Conservation (phyloP, 2,329 filamentous ascomycete genomes). For the Arthroderma sp. region DNA sequence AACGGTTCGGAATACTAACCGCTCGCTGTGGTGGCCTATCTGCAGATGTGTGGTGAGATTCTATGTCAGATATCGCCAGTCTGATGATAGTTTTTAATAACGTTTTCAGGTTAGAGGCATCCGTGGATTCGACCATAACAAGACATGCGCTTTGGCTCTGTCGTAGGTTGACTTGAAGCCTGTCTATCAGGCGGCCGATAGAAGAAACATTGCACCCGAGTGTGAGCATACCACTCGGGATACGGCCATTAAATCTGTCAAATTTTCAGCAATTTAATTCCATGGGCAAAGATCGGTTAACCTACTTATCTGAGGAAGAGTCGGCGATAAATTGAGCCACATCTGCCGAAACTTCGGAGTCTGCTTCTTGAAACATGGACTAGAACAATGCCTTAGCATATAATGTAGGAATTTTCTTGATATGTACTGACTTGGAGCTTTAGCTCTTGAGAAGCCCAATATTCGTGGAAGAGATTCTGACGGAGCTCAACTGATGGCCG, state of each 20-base stretch:
- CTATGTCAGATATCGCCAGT: slow-evolving; percentile 24
- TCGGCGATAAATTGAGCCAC: slow-evolving; percentile 26
- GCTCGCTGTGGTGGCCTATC: too few relatives aligned
- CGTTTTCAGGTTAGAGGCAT: slow-evolving; percentile 34
- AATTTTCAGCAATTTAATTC: slow-evolving; percentile 7
- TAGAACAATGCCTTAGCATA: slow-evolving; percentile 4
- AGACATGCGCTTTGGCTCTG: slow-evolving; percentile 22
- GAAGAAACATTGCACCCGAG: slow-evolving; percentile 32
- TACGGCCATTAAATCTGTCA: slow-evolving; percentile 25
- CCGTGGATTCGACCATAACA: slow-evolving; percentile 30
- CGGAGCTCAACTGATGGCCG: slow-evolving; percentile 21
- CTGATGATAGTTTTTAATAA: slow-evolving; percentile 35
- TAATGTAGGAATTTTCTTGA: background rate
- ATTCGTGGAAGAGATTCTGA: slow-evolving; percentile 24
- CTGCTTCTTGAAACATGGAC: slow-evolving; percentile 25
- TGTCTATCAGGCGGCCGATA: slow-evolving; percentile 24
- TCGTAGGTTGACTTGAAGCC: slow-evolving; percentile 23
- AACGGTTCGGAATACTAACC: background rate
- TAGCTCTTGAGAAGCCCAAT: slow-evolving; percentile 27
- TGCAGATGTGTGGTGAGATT: slow-evolving; percentile 6
- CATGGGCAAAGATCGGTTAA: background rate
- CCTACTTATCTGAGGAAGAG: slow-evolving; percentile 23
- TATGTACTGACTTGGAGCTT: slow-evolving; percentile 24
- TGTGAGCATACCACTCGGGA: slow-evolving; percentile 30
- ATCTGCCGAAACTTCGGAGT: slow-evolving; percentile 26